phyloP scores from a whole-genome alignment of 2,329 filamentous ascomycete species.

The Chalaropsis thielavioides region DNA sequence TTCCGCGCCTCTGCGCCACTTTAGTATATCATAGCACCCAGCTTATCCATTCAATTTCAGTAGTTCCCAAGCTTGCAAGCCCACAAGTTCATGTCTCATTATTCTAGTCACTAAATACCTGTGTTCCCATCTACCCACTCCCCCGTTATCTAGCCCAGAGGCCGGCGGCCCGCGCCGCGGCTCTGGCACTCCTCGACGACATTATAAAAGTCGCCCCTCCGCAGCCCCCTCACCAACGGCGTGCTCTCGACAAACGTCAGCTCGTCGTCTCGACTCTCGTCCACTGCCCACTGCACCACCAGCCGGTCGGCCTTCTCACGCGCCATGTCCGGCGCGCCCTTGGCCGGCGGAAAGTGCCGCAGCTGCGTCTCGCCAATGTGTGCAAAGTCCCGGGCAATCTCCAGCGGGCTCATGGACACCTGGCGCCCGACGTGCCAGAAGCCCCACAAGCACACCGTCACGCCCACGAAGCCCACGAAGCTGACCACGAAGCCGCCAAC shows the following conservation, averaged over 20 bases:
- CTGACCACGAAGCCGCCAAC: constrained; percentile 14
- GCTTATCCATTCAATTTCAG: constrained; percentile 3
- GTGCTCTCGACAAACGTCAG: constrained; percentile 17
- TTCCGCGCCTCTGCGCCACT: not conserved
- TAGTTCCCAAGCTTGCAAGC: not conserved
- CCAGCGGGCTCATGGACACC: constrained; percentile 16
- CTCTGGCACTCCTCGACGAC: constrained; percentile 10
- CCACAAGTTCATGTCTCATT: not conserved
- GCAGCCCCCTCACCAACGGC: constrained; percentile 8
- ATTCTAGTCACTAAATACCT: not conserved
- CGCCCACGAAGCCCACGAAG: constrained; percentile 3
- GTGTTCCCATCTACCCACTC: not conserved
- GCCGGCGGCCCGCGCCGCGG: not conserved
- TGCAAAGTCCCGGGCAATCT: constrained; percentile 15
- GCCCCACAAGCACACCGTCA: constrained; percentile 14
- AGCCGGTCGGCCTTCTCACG: constrained; percentile 9
- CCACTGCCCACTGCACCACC: constrained; percentile 16
- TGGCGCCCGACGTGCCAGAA: constrained; percentile 16
- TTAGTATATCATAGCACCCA: constrained; percentile 20
- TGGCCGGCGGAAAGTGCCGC: constrained; percentile 15
- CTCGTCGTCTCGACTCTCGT: constrained; percentile 14
- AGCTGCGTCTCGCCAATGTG: constrained; percentile 14
- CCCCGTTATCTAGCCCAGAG: not conserved
- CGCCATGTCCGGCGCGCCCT: constrained; percentile 12
- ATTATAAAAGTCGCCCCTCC: constrained; percentile 15